These are phyloP conservation scores for Fusarium xylarioides DNA, from an alignment of 2,329 filamentous ascomycete genomes.

Conservation along the genomic window DNA sequence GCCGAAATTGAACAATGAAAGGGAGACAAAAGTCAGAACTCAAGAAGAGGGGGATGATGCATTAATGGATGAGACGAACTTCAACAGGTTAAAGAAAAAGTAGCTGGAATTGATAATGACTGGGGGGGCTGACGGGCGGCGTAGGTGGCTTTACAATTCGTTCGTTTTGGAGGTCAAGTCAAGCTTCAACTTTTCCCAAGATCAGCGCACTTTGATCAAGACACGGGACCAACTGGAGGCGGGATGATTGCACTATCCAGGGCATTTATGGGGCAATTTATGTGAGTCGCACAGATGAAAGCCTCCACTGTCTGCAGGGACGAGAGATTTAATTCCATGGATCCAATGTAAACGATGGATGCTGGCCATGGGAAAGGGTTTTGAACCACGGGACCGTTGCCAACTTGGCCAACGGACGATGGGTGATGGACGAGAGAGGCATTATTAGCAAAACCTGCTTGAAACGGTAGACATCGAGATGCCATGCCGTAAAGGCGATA, in stretches of 20 bases:
- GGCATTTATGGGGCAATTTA: constrained; percentile 32
- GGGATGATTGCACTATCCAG: constrained; percentile 32
- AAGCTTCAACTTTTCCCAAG: constrained; percentile 19
- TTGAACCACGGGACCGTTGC: constrained; percentile 29
- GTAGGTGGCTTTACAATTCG: constrained; percentile 30
- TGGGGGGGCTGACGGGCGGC: constrained; percentile 28
- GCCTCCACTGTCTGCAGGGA: constrained; percentile 19
- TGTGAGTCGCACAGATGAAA: constrained; percentile 26
- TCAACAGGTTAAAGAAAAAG: neutral
- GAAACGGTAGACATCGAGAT: constrained; percentile 20
- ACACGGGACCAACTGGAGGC: constrained; percentile 34
- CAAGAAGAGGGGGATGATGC: constrained; percentile 1
- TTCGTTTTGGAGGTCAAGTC: neutral
- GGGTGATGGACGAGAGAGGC: neutral
- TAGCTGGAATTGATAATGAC: constrained; percentile 14
- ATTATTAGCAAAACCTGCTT: constrained; percentile 29
- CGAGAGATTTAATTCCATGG: constrained; percentile 38
- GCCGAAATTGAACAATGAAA: constrained; percentile 24
- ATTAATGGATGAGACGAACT: neutral
- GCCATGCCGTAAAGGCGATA: constrained; percentile 1
- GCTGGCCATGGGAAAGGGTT: neutral
- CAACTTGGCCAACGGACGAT: constrained; percentile 20
- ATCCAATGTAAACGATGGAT: neutral
- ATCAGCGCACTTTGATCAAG: constrained; percentile 39
- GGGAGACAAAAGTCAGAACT: constrained; percentile 10